Percentiles rank a stretch among this genome's conserved stretches.
Conservation (phyloP, 352 stramenopile genomes). For the Poterioochromonas sp. region DNA sequence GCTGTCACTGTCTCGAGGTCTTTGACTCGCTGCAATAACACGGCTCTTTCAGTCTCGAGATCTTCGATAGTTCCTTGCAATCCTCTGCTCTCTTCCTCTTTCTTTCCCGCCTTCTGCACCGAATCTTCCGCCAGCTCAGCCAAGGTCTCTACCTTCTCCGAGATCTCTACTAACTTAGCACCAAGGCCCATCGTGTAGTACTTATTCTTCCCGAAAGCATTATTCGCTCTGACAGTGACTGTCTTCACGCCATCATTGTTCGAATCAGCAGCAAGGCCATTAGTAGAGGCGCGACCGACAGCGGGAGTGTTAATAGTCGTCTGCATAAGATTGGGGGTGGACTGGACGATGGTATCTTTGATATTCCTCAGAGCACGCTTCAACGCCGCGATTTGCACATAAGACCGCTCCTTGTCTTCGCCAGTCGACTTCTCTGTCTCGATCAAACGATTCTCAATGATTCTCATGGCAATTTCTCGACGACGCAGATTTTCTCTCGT, state of each 20-base stretch:
- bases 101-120: conserved; percentile 6
- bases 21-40: neutral
- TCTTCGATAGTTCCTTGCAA: conserved; percentile 41
- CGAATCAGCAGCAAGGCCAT: neutral
- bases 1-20: neutral
- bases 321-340: neutral
- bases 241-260: conserved; percentile 37
- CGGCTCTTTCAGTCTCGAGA: conserved; percentile 36
- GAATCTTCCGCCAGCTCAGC: conserved; percentile 22
- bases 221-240: no score
- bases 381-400: conserved; percentile 33
- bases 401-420: conserved; percentile 37
- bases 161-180: conserved; percentile 20
- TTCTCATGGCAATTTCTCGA: conserved; percentile 41
- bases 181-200: conserved; percentile 2
- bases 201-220: neutral
- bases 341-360: conserved; percentile 21
- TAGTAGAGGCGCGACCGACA: neutral
- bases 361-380: conserved; percentile 34
- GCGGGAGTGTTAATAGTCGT: neutral
- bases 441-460: conserved; percentile 47
- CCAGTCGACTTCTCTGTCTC: conserved; percentile 40
- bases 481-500: conserved; percentile 40
- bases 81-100: conserved; percentile 35
- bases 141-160: neutral